These are phyloP conservation scores for Boeremia exigua DNA, from an alignment of 2,329 filamentous ascomycete species.

Conservation along the genomic window DNA sequence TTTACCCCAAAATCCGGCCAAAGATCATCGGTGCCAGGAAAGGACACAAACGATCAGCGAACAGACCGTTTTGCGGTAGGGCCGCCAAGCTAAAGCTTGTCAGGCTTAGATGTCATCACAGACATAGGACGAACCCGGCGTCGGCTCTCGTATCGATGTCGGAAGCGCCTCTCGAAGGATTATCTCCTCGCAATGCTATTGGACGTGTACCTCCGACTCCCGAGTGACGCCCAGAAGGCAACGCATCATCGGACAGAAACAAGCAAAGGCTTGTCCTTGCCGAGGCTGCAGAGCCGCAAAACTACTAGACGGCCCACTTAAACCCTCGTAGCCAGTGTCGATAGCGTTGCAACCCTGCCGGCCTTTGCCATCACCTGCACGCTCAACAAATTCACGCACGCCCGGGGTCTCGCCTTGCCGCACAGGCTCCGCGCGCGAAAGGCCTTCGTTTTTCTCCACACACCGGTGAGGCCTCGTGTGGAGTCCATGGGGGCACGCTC, in stretches of 20 bases:
- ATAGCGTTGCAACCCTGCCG: slow-evolving; percentile 20
- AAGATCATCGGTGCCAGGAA: slow-evolving; percentile 6
- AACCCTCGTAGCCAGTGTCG: background rate
- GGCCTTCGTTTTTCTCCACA: slow-evolving; percentile 20
- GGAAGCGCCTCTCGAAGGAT: slow-evolving; percentile 5
- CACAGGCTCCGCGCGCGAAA: slow-evolving; percentile 4
- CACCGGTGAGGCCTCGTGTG: slow-evolving; percentile 17
- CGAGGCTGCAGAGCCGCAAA: slow-evolving; percentile 23
- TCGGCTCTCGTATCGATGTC: slow-evolving; percentile 10
- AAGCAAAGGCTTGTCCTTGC: slow-evolving; percentile 18
- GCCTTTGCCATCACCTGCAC: slow-evolving; percentile 23
- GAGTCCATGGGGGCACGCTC: slow-evolving; percentile 12
- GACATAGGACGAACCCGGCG: background rate
- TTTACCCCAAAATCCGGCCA: slow-evolving; percentile 14
- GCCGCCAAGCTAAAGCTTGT: slow-evolving; percentile 21
- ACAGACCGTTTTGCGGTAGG: slow-evolving; percentile 9
- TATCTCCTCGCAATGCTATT: background rate
- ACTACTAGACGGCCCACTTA: background rate
- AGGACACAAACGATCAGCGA: slow-evolving; percentile 3
- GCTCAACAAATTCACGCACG: slow-evolving; percentile 19
- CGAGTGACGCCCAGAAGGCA: background rate
- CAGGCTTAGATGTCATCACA: slow-evolving; percentile 10
- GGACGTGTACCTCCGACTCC: slow-evolving; percentile 7
- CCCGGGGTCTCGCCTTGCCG: slow-evolving; percentile 14
- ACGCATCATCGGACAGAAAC: slow-evolving; percentile 9